Evolutionary conservation across 2,329 filamentous ascomycete species (phyloP).

Genomic region (Cladosporium cucumerinum): DNA sequence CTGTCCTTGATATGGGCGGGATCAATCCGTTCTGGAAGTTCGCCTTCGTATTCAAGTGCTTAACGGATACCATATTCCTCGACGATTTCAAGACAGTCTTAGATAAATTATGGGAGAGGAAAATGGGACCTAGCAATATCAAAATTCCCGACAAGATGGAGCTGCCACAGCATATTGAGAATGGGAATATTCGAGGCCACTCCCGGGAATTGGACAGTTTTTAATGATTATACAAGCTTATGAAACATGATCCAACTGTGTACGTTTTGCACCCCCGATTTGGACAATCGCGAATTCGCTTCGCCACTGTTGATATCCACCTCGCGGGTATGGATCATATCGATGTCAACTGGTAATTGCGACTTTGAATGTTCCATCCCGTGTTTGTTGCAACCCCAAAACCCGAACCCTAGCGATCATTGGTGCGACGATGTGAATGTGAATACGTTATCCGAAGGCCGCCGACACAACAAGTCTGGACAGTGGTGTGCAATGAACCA

Average conservation of each 20-base stretch:
- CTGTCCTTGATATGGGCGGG: background rate
- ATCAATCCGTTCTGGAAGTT: slow-evolving; percentile 9
- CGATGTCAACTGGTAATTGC: too few relatives aligned
- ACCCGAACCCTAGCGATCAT: too few relatives aligned
- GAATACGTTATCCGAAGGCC: too few relatives aligned
- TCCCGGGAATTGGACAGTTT: background rate
- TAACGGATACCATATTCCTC: background rate
- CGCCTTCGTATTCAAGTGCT: slow-evolving; percentile 3
- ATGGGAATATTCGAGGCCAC: background rate
- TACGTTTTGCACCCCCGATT: too few relatives aligned
- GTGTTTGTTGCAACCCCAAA: too few relatives aligned
- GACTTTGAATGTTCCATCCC: too few relatives aligned
- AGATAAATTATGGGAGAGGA: slow-evolving; percentile 1
- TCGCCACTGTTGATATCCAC: too few relatives aligned
- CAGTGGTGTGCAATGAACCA: too few relatives aligned
- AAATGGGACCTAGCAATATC: background rate
- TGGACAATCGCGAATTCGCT: too few relatives aligned
- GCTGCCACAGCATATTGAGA: background rate
- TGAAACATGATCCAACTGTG: background rate
- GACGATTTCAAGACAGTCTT: slow-evolving; percentile 8
- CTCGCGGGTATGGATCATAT: too few relatives aligned
- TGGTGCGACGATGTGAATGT: too few relatives aligned
- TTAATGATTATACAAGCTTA: background rate
- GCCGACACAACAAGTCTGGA: too few relatives aligned
- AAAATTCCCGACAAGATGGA: background rate